Evolutionary conservation across 2,329 filamentous ascomycete species (phyloP).

Genomic region (Lachnellula hyalina): DNA sequence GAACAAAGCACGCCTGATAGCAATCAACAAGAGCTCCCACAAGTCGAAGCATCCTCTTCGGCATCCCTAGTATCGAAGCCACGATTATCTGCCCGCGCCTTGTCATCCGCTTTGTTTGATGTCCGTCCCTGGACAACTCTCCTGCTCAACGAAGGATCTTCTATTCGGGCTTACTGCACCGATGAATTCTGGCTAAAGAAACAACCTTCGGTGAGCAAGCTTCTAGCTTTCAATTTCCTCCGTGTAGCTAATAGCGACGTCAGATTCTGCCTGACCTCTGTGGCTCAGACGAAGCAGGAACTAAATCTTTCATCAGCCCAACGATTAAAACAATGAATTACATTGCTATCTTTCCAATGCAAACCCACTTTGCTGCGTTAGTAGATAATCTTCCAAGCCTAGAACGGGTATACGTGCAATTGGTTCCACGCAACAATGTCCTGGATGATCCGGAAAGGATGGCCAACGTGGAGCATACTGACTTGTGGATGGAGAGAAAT

Average conservation of each 20-base stretch:
- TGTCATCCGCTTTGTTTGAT: slow-evolving; percentile 16
- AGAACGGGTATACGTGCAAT: slow-evolving; percentile 49
- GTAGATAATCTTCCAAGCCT: slow-evolving; percentile 45
- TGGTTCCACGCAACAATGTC: slow-evolving; percentile 36
- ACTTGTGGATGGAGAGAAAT: slow-evolving; percentile 30
- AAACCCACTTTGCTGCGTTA: slow-evolving; percentile 51
- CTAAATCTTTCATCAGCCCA: slow-evolving; percentile 34
- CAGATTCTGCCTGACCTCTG: slow-evolving; percentile 53
- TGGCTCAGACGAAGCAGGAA: slow-evolving; percentile 36
- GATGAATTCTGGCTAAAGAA: slow-evolving; percentile 66
- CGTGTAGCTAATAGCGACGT: slow-evolving; percentile 22
- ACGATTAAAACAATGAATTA: slow-evolving; percentile 50
- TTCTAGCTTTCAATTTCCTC: neutral
- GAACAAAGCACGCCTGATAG: neutral
- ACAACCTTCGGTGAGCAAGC: slow-evolving; percentile 38
- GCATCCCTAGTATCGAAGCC: neutral
- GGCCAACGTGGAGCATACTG: slow-evolving; percentile 25
- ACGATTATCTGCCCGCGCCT: neutral
- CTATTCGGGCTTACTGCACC: slow-evolving; percentile 56
- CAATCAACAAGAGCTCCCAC: neutral
- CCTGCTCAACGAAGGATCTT: slow-evolving; percentile 70
- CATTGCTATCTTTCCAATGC: slow-evolving; percentile 62
- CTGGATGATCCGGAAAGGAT: slow-evolving; percentile 31
- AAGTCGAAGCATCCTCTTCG: neutral
- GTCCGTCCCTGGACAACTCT: slow-evolving; percentile 55